phyloP scores from a whole-genome alignment of 1,284 basidiomycete species.

The Golubevia sp. region DNA sequence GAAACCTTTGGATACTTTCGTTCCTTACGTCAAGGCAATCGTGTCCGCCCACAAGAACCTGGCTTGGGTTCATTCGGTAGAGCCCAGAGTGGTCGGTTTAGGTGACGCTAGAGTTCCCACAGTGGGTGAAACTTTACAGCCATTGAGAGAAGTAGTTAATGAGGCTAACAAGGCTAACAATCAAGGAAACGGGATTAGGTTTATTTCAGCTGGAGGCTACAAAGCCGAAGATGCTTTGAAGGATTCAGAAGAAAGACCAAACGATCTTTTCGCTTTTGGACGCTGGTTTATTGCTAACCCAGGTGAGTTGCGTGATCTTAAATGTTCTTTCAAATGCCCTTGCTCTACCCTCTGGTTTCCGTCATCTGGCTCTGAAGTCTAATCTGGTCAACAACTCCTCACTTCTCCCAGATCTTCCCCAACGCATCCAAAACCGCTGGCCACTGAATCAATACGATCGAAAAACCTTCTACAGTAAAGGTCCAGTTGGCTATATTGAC shows the following conservation, averaged over 20 bases:
- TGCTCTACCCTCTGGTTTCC: too few species aligned
- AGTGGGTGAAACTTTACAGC: constrained; percentile 22
- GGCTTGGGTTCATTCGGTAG: constrained; percentile 68
- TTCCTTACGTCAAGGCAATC: constrained; percentile 36
- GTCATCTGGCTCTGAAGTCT: too few species aligned
- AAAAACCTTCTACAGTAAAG: constrained; percentile 47
- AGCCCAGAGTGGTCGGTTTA: constrained; percentile 22
- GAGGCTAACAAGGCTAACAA: constrained; percentile 23
- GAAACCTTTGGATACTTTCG: constrained; percentile 57
- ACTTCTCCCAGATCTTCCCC: constrained; percentile 64
- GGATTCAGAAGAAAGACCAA: constrained; percentile 58
- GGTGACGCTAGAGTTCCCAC: constrained; percentile 14
- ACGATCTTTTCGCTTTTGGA: constrained; percentile 66
- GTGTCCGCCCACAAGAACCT: constrained; percentile 65
- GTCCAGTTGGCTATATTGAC: constrained; percentile 36
- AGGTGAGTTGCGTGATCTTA: too few species aligned
- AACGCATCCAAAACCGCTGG: constrained; percentile 62
- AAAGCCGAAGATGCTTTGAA: constrained; percentile 38
- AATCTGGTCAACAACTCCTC: too few species aligned
- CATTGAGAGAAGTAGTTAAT: constrained; percentile 34
- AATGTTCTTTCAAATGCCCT: too few species aligned
- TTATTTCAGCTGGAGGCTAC: constrained; percentile 67
- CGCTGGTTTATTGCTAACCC: constrained; percentile 65
- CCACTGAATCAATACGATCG: constrained; percentile 60
- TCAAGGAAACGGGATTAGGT: constrained; percentile 39